These are phyloP conservation scores for Termitomyces titanicus DNA, from an alignment of 768 basidiomycete species.

Conservation along the genomic window DNA sequence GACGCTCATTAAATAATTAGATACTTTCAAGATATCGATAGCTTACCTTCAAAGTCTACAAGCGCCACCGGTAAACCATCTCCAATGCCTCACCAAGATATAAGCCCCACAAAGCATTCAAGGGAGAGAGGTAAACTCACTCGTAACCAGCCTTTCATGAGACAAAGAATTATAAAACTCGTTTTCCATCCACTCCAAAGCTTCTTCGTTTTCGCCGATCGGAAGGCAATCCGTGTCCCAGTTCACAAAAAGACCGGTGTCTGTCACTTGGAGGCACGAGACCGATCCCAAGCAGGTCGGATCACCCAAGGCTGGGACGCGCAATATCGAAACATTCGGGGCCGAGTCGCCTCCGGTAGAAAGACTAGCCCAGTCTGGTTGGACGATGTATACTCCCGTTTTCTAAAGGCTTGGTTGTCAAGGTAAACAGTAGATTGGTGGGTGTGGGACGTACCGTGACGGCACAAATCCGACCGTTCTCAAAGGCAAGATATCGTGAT, in stretches of 20 bases:
- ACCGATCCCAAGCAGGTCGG: conserved; percentile 25
- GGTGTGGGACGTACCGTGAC: conserved; percentile 38
- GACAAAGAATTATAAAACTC: conserved; percentile 10
- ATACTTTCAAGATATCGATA: neutral
- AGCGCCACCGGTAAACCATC: conserved; percentile 5
- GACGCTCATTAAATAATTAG: neutral
- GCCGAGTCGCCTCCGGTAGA: neutral
- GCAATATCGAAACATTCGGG: conserved; percentile 22
- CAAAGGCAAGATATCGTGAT: conserved; percentile 48
- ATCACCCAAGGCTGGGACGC: conserved; percentile 28
- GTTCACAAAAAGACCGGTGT: conserved; percentile 48
- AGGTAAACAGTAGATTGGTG: neutral
- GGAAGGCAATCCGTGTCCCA: conserved; percentile 26
- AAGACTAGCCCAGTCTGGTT: conserved; percentile 19
- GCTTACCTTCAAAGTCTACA: conserved; percentile 9
- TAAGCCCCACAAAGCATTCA: neutral
- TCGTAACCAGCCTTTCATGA: conserved; percentile 5
- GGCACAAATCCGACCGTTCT: conserved; percentile 39
- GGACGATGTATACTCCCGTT: conserved; percentile 29
- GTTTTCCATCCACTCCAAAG: conserved; percentile 1
- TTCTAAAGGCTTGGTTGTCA: conserved; percentile 16
- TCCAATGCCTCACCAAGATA: neutral
- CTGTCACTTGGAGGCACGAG: conserved; percentile 55
- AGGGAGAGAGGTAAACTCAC: conserved; percentile 9
- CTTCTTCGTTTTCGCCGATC: neutral